These are phyloP conservation scores for Saccharomycopsis sp. DNA, from an alignment of 805 yeast species.

Conservation along the genomic window DNA sequence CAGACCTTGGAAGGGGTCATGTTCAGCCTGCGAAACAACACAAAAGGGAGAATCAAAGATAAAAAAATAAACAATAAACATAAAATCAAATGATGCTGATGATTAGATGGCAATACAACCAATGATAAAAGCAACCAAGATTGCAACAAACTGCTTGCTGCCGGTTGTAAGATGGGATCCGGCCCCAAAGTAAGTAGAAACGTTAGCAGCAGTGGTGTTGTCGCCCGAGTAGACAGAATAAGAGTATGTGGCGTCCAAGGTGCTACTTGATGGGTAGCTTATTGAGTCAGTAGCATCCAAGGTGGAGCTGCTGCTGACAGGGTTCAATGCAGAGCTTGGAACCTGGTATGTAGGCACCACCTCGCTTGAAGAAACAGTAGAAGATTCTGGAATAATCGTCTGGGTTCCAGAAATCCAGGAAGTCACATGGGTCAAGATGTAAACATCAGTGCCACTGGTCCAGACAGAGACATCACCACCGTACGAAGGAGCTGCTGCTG, in stretches of 20 bases:
- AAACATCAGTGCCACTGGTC: conserved; percentile 14
- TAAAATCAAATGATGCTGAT: too few relatives aligned
- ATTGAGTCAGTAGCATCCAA: conserved; percentile 7
- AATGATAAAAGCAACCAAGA: neutral
- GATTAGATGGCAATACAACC: neutral
- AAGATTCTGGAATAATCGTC: neutral
- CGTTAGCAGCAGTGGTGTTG: neutral
- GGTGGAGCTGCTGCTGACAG: neutral
- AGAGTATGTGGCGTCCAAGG: neutral
- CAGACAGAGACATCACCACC: conserved; percentile 4
- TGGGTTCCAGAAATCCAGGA: conserved; percentile 5
- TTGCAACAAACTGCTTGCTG: neutral
- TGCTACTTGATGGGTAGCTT: neutral
- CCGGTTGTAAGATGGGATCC: too few relatives aligned
- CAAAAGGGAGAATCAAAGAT: too few relatives aligned
- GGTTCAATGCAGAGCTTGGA: neutral
- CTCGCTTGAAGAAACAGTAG: neutral
- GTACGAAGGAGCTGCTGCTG: conserved; percentile 22
- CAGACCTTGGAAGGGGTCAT: too few relatives aligned
- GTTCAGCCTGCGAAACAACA: too few relatives aligned
- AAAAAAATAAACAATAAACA: too few relatives aligned
- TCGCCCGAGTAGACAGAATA: neutral
- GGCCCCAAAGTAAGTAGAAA: too few relatives aligned
- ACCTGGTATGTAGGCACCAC: conserved; percentile 6
- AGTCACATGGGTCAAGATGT: conserved; percentile 5